Percentiles rank a stretch among this genome's conserved stretches.
Evolutionary conservation across 2,329 filamentous ascomycete genomes (phyloP).

Genomic region (Fusarium nurragi): DNA sequence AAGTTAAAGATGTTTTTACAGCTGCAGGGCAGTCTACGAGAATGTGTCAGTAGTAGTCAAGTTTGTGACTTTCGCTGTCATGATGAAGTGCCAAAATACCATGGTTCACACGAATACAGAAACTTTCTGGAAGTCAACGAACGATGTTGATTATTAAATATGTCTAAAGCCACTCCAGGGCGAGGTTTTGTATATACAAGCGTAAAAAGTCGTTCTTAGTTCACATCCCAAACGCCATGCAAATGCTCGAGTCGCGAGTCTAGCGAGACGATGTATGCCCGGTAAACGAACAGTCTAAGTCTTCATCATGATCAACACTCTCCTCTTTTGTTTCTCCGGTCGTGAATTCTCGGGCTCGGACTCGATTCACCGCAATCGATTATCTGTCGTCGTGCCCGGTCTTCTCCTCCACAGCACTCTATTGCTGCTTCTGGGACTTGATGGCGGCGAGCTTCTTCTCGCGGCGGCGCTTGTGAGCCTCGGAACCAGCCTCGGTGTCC

Average conservation of each 20-base stretch:
- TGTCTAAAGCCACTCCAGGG: constrained; percentile 45
- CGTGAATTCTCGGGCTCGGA: constrained; percentile 17
- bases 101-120: background rate
- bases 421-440: constrained; percentile 74
- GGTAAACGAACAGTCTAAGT: constrained; percentile 36
- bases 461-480: constrained; percentile 83
- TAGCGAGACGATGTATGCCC: constrained; percentile 31
- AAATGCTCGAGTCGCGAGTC: constrained; percentile 40
- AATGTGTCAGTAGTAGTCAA: background rate
- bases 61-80: background rate
- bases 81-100: background rate
- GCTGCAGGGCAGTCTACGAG: background rate
- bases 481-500: constrained; percentile 91
- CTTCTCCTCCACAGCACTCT: constrained; percentile 43
- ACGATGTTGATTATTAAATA: constrained; percentile 49
- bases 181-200: constrained; percentile 45
- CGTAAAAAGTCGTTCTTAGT: constrained; percentile 44
- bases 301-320: constrained; percentile 38
- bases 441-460: constrained; percentile 77
- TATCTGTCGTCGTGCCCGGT: constrained; percentile 7
- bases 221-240: constrained; percentile 47
- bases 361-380: constrained; percentile 42
- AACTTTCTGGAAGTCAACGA: constrained; percentile 29
- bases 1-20: background rate
- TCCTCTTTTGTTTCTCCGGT: constrained; percentile 10